These are phyloP conservation scores for Penicillium brevicompactum DNA, from an alignment of 2,329 filamentous ascomycete species.

Conservation along the genomic window DNA sequence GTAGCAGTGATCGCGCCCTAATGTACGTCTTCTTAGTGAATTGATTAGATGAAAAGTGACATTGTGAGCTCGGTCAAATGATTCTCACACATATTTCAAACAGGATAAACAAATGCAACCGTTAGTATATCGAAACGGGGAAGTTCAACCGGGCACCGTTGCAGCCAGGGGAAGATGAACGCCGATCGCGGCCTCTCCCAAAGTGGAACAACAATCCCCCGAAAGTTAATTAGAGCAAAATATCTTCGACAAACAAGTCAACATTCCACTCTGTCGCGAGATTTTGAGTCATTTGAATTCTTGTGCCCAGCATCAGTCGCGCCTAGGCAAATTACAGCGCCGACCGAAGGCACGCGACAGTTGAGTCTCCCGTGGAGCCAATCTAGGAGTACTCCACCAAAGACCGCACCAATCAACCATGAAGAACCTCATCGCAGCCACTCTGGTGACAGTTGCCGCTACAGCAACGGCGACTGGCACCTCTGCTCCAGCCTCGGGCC, in stretches of 20 bases:
- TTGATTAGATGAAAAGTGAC: no score
- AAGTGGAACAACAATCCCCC: background rate
- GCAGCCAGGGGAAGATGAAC: background rate
- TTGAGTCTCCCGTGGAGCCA: background rate
- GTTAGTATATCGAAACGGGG: no score
- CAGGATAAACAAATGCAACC: no score
- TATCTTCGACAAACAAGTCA: background rate
- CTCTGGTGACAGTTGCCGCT: slow-evolving; percentile 1
- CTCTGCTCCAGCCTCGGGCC: slow-evolving; percentile 13
- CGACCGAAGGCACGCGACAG: background rate
- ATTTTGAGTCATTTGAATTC: background rate
- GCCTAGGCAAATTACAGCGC: background rate
- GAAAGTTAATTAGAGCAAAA: background rate
- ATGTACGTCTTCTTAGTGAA: no score
- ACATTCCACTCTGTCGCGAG: background rate
- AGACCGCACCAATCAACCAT: slow-evolving; percentile 1
- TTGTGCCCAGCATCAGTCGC: background rate
- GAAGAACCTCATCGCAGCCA: slow-evolving; percentile 12
- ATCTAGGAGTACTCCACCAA: background rate
- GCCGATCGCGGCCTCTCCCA: background rate
- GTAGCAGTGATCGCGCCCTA: background rate
- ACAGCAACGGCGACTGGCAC: slow-evolving; percentile 10
- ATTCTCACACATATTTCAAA: no score
- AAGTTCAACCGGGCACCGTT: no score
- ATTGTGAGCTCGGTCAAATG: no score